Evolutionary conservation across 2,329 filamentous ascomycete species (phyloP), one percentile per base, ranked within the genome.

Genomic region (Cephalotrichum gorgonifer): DNA sequence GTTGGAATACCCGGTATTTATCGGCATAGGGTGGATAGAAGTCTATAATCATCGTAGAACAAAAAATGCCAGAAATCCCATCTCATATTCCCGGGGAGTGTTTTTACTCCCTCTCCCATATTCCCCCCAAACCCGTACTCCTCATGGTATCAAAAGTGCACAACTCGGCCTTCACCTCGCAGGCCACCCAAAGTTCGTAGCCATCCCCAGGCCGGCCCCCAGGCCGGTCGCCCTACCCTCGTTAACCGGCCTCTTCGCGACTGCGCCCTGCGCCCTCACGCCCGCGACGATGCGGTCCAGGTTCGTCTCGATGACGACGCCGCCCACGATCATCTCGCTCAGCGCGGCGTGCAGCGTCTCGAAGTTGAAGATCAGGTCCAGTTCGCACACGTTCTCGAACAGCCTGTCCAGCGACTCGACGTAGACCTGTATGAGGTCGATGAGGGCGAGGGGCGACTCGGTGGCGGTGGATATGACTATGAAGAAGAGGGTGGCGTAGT

Each of bases 321-420:
- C 91, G 14, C 91, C 91, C 15, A 95, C 87, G 50, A 97, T 86
- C 88, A 97, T 95, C 73, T 97, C 91, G 51, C 82, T 83, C 9
- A 97, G 72, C 15, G 89, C 83, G 8, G 91, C 86, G 71, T 98
- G 93, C 59, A 98, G 74, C 15, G 89, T 94, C 75, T 98, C 93
- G 59, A 95, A 98, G 64, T 97, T 97, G 73, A 98, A 98, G 65
- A 98, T 98, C 57, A 98, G 76, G 66, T 98, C 90, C 50, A 98
- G 74, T 72, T 98, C 93, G 75, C 93, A 98, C 9, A 98, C 93
- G 64, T 98, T 96, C 70, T 97, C 93, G 63, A 98, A 98, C 38
- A 98, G 75, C 55, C 88, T 82, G 65, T 98, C 93, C 31, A 98
- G 78, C 1, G 91, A 84, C 68, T 98, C 93, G 54, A 98, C 93